Base-by-base conservation (phyloP, 352 stramenopile species). In the Phytophthora macrochlamydospora region DNA sequence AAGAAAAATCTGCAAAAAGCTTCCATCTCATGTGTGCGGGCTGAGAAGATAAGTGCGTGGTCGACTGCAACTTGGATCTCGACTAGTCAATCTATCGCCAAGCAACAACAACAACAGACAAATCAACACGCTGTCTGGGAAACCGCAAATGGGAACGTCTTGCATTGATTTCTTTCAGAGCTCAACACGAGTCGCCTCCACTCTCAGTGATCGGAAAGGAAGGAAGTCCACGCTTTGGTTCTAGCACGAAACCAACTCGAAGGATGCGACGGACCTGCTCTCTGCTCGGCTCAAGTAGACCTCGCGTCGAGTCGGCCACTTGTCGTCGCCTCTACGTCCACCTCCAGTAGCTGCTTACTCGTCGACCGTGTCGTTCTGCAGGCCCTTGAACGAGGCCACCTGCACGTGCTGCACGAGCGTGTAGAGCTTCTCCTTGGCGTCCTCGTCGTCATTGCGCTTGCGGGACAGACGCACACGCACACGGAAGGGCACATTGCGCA, bases 381-480 rank as follows among this genome's bases (percentile, higher is more conserved):
- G 88, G 71, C 95, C 96, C 87, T 99, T 99, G 91, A 98, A 99
- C 67, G 67, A 80, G 40, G 83, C 89, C 65, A 99, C 96, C 76
- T 98, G 84, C 60, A 99, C 96, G 78, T 99, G 89, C 86, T 99
- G 93, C 66, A 99, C 97, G 57, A 99, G 92, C 76, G 97, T 99
- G 95, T 99, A 99, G 61, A 99, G 90, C 87, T 99, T 99, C 86
- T 99, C 97, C 64, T 98, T 97, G 71, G 97, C 97, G 60, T 99
- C 97, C 78, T 99, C 97, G 70, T 99, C 97, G 76, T 99, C 97
- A 87, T 99, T 99, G 76, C 97, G 92, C 93, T 99, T 99, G 87
- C 98, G 95, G 62, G 89, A 97, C 44, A 99, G 91, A 79, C 96
- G 91, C 48, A 99, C 97, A 71, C 98, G 95, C 59, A 99, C 96